A percentile compares a stretch with the other conserved stretches of the same genome.
phyloP scores from a whole-genome alignment of 805 yeast species.

The Starmera caribaea region DNA sequence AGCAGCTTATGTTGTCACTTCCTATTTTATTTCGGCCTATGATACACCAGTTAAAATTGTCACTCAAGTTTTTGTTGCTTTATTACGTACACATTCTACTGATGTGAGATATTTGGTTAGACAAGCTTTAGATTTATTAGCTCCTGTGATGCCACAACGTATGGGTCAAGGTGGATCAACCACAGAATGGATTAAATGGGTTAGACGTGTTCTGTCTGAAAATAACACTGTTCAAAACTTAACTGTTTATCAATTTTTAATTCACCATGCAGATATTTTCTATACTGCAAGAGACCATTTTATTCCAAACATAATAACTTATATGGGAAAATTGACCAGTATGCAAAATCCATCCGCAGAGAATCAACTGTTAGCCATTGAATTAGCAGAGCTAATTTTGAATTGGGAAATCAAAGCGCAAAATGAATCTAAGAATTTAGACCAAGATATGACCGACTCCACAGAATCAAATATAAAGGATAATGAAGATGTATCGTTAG shows the following conservation, averaged over 20 bases:
- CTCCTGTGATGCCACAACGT: constrained; percentile 74
- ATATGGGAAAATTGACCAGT: constrained; percentile 84
- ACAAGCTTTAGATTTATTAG: constrained; percentile 80
- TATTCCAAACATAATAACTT: constrained; percentile 78
- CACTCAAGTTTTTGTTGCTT: constrained; percentile 85
- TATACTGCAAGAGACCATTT: constrained; percentile 83
- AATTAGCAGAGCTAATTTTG: constrained; percentile 74
- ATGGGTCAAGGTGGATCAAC: constrained; percentile 41
- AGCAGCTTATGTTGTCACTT: constrained; percentile 83
- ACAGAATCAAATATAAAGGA: too few species aligned
- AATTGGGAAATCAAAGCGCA: constrained; percentile 68
- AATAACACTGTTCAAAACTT: constrained; percentile 82
- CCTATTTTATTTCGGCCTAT: constrained; percentile 76
- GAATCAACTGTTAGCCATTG: constrained; percentile 79
- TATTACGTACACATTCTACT: constrained; percentile 72
- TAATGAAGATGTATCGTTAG: too few species aligned
- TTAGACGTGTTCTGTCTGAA: constrained; percentile 83
- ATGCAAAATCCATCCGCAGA: constrained; percentile 70
- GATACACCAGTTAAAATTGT: constrained; percentile 87
- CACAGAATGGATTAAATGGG: constrained; percentile 83
- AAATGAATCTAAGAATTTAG: constrained; percentile 6
- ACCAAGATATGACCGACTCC: too few species aligned
- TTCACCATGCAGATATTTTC: constrained; percentile 76
- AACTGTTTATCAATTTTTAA: constrained; percentile 81
- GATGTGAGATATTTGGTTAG: constrained; percentile 79